phyloP scores from a whole-genome alignment of 2,329 filamentous ascomycete genomes.

The Fusarium tanahbumbuense region DNA sequence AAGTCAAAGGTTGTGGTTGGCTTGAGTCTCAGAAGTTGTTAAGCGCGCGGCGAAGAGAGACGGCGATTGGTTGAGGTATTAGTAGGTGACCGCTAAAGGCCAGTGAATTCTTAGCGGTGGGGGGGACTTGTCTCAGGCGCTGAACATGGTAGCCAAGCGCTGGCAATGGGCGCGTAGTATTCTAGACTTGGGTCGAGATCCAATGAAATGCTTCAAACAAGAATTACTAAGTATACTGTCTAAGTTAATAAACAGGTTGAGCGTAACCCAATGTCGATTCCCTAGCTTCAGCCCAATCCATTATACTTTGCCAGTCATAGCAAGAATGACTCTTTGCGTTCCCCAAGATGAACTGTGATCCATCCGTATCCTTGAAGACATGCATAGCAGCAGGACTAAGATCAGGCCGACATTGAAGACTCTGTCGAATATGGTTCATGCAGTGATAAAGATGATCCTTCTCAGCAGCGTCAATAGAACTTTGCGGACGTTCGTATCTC shows the following conservation, averaged over 20 bases:
- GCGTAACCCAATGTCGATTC: not conserved
- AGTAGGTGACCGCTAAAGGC: constrained; percentile 7
- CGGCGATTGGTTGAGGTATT: constrained; percentile 34
- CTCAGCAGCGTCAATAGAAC: not conserved
- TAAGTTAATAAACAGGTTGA: not conserved
- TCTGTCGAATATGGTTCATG: constrained; percentile 3
- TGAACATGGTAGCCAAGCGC: constrained; percentile 18
- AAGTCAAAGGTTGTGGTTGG: constrained; percentile 33
- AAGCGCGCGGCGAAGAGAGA: constrained; percentile 39
- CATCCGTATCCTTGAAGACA: not conserved
- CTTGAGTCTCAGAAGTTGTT: constrained; percentile 37
- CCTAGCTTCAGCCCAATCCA: constrained; percentile 2
- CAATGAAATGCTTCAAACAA: constrained; percentile 4
- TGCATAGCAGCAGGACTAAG: constrained; percentile 7
- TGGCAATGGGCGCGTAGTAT: constrained; percentile 21
- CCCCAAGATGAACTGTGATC: not conserved
- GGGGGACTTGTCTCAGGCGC: constrained; percentile 12
- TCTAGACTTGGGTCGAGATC: not conserved
- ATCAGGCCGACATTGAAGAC: not conserved
- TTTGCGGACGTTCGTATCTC: not conserved
- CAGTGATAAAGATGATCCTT: not conserved
- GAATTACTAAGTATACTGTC: not conserved
- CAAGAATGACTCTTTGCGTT: constrained; percentile 3
- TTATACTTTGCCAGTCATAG: constrained; percentile 4
- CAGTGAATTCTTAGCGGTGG: constrained; percentile 10